These are phyloP conservation scores for Ophiosphaerella narmari DNA, from an alignment of 2,329 filamentous ascomycete species.

Conservation along the genomic window DNA sequence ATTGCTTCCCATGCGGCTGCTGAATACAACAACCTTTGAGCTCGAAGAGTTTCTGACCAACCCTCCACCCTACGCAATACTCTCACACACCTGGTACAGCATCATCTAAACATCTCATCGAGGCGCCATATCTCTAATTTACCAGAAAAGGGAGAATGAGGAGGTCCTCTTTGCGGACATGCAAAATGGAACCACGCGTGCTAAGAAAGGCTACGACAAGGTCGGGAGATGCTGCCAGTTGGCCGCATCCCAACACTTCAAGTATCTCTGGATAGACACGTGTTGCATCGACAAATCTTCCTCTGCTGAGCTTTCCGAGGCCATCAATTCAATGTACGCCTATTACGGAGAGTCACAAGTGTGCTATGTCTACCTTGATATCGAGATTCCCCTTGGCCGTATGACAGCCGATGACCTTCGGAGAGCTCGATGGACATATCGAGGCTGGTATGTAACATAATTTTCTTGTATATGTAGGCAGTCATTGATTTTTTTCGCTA, in stretches of 20 bases:
- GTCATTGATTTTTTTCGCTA: too few species aligned
- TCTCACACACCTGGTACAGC: too few species aligned
- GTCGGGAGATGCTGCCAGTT: conserved; percentile 15
- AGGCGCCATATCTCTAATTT: too few species aligned
- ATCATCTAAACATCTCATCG: too few species aligned
- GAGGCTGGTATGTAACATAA: not conserved
- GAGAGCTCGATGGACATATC: too few species aligned
- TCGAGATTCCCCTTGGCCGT: not conserved
- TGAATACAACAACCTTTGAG: too few species aligned
- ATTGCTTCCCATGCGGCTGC: too few species aligned
- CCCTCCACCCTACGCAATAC: too few species aligned
- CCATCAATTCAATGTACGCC: conserved; percentile 22
- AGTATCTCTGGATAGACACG: conserved; percentile 20
- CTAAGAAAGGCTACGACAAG: conserved; percentile 21
- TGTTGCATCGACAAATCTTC: conserved; percentile 30
- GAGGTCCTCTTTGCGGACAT: conserved; percentile 20
- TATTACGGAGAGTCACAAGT: conserved; percentile 16
- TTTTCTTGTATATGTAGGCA: conserved; percentile 17
- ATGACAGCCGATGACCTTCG: not conserved
- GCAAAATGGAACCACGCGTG: conserved; percentile 3
- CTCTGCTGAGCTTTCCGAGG: conserved; percentile 16
- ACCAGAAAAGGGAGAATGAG: conserved; percentile 6
- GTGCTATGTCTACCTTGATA: conserved; percentile 24
- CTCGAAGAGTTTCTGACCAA: too few species aligned
- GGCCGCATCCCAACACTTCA: conserved; percentile 7